These are phyloP conservation scores for Gossypium mustelinum DNA, from an alignment of 345 rosid genomes.

Conservation along the genomic window DNA sequence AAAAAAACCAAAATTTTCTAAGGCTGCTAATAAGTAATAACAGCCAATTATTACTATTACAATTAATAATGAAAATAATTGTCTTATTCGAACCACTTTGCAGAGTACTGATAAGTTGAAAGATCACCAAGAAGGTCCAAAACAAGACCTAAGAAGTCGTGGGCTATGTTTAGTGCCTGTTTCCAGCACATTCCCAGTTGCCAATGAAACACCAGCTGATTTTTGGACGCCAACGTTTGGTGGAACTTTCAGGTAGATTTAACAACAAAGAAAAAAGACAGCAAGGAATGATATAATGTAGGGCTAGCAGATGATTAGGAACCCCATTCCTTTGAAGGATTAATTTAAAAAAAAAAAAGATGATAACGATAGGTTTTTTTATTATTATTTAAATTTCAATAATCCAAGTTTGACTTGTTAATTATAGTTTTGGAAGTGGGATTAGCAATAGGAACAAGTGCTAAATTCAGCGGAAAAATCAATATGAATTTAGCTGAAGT, in stretches of 20 bases:
- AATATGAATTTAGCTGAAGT: slow-evolving; percentile 29
- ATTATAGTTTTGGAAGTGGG: slow-evolving; percentile 17
- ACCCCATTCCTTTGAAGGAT: neutral
- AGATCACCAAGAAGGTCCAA: slow-evolving; percentile 33
- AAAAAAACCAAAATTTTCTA: neutral
- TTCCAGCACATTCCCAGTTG: slow-evolving; percentile 62
- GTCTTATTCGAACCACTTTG: slow-evolving; percentile 5
- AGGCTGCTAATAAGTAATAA: no score
- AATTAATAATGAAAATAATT: neutral
- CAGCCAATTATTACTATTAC: neutral
- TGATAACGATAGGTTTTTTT: neutral
- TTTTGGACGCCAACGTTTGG: slow-evolving; percentile 84
- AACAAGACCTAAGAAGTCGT: slow-evolving; percentile 63
- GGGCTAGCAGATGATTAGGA: slow-evolving; percentile 40
- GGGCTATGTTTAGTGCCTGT: slow-evolving; percentile 83
- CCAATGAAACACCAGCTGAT: slow-evolving; percentile 56
- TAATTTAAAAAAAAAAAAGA: neutral
- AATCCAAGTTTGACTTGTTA: slow-evolving; percentile 8
- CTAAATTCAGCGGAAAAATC: slow-evolving; percentile 36
- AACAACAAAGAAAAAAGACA: neutral
- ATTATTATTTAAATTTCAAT: neutral
- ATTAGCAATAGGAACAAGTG: slow-evolving; percentile 46
- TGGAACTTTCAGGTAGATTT: slow-evolving; percentile 43
- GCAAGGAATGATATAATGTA: slow-evolving; percentile 28
- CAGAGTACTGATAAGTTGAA: slow-evolving; percentile 33